Percentiles rank a stretch among this genome's conserved stretches.
These are phyloP conservation scores for Phytophthora tentaculata DNA, from an alignment of 352 stramenopile species.

Conservation along the genomic window DNA sequence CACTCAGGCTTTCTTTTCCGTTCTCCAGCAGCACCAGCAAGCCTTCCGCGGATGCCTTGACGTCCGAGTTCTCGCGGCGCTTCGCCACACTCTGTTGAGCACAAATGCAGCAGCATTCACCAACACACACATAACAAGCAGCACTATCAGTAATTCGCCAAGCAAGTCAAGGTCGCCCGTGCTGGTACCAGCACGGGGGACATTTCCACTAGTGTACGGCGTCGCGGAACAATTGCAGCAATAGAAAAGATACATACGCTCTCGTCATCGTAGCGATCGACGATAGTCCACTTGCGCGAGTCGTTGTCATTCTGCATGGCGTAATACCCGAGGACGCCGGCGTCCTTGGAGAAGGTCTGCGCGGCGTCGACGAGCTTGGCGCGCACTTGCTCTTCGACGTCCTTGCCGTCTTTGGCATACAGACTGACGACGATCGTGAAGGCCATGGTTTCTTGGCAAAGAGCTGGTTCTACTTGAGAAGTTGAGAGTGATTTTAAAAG, in stretches of 20 bases:
- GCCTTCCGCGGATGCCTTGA: background rate
- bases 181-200: no score
- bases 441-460: no score
- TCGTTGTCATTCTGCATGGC: slow-evolving; percentile 24
- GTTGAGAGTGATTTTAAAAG: slow-evolving; percentile 15
- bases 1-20: background rate
- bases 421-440: no score
- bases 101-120: background rate
- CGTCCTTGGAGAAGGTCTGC: slow-evolving; percentile 25
- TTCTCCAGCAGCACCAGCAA: background rate
- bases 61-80: background rate
- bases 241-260: background rate
- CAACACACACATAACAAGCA: slow-evolving; percentile 1
- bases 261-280: slow-evolving; percentile 29
- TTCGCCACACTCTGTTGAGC: background rate
- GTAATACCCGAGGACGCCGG: slow-evolving; percentile 18
- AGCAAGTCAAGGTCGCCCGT: no score
- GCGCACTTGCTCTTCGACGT: no score
- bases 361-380: background rate
- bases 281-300: slow-evolving; percentile 32
- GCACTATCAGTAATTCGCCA: slow-evolving; percentile 15
- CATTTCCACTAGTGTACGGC: background rate
- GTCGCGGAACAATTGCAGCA: background rate
- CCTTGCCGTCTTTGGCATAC: no score
- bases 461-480: background rate